Conservation (phyloP, 2,329 filamentous ascomycete genomes). For the Cladosporium sp. region DNA sequence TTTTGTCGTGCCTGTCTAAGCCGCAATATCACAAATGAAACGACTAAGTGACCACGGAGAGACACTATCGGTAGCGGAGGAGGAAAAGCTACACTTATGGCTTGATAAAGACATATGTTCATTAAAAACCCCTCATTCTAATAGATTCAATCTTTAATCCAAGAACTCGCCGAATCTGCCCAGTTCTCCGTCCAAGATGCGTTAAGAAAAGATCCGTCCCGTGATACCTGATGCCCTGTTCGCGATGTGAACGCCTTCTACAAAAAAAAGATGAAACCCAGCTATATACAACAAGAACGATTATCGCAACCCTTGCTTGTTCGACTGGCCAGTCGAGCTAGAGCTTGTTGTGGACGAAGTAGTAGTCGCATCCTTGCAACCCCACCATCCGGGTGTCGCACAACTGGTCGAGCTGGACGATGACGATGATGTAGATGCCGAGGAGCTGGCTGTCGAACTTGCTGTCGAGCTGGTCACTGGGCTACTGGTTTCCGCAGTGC, state of each 20-base stretch:
- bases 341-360: conserved; percentile 18
- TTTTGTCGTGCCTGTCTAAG: too few species aligned
- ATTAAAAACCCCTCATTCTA: too few species aligned
- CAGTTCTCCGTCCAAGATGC: background rate
- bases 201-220: too few species aligned
- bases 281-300: background rate
- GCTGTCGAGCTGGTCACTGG: background rate
- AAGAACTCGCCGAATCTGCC: background rate
- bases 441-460: background rate
- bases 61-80: too few species aligned
- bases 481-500: background rate
- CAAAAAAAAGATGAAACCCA: background rate
- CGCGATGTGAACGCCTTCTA: too few species aligned
- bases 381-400: conserved; percentile 62
- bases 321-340: background rate
- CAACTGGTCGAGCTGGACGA: conserved; percentile 45
- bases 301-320: background rate
- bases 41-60: too few species aligned
- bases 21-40: too few species aligned
- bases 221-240: too few species aligned
- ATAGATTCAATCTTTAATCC: too few species aligned
- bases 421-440: background rate
- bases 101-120: too few species aligned
- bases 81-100: too few species aligned
- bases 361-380: conserved; percentile 55